These are phyloP conservation scores for Rutidosis leptorrhynchoides DNA, from an alignment of 129 eudicot genomes.

Conservation along the genomic window DNA sequence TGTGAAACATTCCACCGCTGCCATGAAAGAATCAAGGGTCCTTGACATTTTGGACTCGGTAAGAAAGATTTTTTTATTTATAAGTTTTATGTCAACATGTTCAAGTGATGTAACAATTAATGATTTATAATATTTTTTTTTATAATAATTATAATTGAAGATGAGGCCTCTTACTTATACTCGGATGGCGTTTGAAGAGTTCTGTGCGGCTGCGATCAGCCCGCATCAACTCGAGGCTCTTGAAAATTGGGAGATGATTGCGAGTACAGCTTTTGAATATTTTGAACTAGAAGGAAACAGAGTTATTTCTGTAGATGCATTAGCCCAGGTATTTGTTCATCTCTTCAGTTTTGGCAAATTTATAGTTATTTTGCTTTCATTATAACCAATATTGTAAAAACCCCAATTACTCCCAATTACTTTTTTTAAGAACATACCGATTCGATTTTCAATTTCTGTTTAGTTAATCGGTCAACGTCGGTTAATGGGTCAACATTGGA, in stretches of 20 bases:
- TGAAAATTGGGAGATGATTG: slow-evolving; percentile 71
- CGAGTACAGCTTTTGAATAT: slow-evolving; percentile 50
- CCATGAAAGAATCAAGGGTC: slow-evolving; percentile 91
- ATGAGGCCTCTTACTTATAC: slow-evolving; percentile 70
- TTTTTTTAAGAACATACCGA: too few species aligned
- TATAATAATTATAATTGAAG: slow-evolving; percentile 42
- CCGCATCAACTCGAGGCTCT: slow-evolving; percentile 85
- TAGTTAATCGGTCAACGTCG: too few species aligned
- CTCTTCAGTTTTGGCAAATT: not conserved
- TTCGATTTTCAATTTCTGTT: too few species aligned
- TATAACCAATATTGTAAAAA: too few species aligned
- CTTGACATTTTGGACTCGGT: slow-evolving; percentile 73
- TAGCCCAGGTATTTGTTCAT: slow-evolving; percentile 50
- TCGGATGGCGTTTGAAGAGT: slow-evolving; percentile 82
- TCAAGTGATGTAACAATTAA: not conserved
- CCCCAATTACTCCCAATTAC: too few species aligned
- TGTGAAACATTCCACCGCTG: slow-evolving; percentile 71
- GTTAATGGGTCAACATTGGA: too few species aligned
- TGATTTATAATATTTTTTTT: slow-evolving; percentile 6
- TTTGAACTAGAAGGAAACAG: slow-evolving; percentile 80
- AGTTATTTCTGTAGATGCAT: slow-evolving; percentile 52
- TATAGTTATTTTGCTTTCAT: too few species aligned
- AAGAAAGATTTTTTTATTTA: slow-evolving; percentile 27
- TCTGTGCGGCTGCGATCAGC: slow-evolving; percentile 85
- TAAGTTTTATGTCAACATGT: slow-evolving; percentile 14